Conservation (phyloP, 805 yeast species). For the Cyberlindnera meyerae region DNA sequence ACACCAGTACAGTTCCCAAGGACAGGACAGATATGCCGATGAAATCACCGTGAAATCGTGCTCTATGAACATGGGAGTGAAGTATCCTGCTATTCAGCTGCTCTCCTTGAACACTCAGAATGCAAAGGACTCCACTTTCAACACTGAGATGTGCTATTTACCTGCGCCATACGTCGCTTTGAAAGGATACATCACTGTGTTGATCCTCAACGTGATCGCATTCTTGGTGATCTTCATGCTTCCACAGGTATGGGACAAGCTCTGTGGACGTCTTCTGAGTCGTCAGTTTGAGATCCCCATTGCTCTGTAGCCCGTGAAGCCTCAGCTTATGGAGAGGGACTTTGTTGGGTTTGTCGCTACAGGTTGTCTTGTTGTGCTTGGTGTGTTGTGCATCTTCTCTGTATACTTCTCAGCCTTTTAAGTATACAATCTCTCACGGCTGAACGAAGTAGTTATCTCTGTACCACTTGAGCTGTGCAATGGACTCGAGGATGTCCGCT, state of each 20-base stretch:
- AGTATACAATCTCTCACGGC: not conserved
- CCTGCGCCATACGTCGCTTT: conserved; percentile 50
- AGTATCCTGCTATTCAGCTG: conserved; percentile 80
- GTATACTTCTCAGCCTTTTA: conserved; percentile 21
- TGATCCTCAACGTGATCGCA: conserved; percentile 17
- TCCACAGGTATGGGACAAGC: conserved; percentile 26
- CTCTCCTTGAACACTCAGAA: conserved; percentile 49
- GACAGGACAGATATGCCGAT: conserved; percentile 34
- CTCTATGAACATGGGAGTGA: conserved; percentile 90
- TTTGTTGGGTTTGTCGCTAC: conserved; percentile 10
- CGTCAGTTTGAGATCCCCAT: conserved; percentile 17
- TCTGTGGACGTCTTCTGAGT: conserved; percentile 5
- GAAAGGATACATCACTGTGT: conserved; percentile 29
- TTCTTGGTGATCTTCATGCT: conserved; percentile 24
- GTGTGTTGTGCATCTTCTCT: conserved; percentile 17
- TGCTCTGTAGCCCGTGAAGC: conserved; percentile 12
- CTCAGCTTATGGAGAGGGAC: conserved; percentile 10
- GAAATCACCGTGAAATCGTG: conserved; percentile 87
- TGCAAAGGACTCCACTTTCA: conserved; percentile 25
- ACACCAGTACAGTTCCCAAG: conserved; percentile 38
- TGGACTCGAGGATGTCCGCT: conserved; percentile 85
- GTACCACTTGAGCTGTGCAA: conserved; percentile 76
- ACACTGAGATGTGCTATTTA: conserved; percentile 50
- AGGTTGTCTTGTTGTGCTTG: conserved; percentile 7
- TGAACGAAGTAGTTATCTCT: conserved; percentile 53